These are phyloP conservation scores for Xylariaceae sp. DNA, from an alignment of 2,329 filamentous ascomycete species.

Conservation along the genomic window DNA sequence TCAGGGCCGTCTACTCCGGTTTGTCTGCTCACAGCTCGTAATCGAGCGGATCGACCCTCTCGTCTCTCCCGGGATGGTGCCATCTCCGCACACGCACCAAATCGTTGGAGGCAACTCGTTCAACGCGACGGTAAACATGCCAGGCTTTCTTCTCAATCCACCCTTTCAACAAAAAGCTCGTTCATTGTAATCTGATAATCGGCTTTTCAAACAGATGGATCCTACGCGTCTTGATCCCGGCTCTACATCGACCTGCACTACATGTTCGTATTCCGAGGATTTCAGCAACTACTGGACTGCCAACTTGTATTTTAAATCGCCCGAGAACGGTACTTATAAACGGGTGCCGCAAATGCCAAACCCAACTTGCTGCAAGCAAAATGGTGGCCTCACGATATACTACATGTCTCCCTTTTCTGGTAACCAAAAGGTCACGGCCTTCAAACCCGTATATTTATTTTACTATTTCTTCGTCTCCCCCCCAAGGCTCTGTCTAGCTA, in stretches of 20 bases:
- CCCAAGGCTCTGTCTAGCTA: not conserved
- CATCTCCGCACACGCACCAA: slow-evolving; percentile 33
- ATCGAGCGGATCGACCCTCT: slow-evolving; percentile 35
- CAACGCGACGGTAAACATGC: slow-evolving; percentile 31
- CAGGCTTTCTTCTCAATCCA: not conserved
- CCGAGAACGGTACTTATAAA: slow-evolving; percentile 44
- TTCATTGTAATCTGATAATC: slow-evolving; percentile 16
- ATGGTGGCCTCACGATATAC: slow-evolving; percentile 53
- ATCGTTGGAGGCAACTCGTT: slow-evolving; percentile 36
- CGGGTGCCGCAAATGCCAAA: slow-evolving; percentile 46
- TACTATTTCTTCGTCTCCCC: not conserved
- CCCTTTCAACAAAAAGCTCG: not conserved
- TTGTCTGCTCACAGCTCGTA: slow-evolving; percentile 35
- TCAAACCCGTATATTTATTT: slow-evolving; percentile 44
- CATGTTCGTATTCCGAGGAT: slow-evolving; percentile 46
- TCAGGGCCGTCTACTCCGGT: slow-evolving; percentile 32
- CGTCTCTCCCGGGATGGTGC: slow-evolving; percentile 32
- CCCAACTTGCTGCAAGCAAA: slow-evolving; percentile 32
- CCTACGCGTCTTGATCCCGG: slow-evolving; percentile 31
- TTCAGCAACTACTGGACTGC: slow-evolving; percentile 46
- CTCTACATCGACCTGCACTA: slow-evolving; percentile 44
- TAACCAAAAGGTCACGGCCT: slow-evolving; percentile 48
- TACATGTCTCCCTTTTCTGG: slow-evolving; percentile 45
- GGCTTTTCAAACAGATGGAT: slow-evolving; percentile 27
- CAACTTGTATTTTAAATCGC: slow-evolving; percentile 43